phyloP scores from a whole-genome alignment of 2,329 filamentous ascomycete genomes.

The Aspergillus puulaauensis region DNA sequence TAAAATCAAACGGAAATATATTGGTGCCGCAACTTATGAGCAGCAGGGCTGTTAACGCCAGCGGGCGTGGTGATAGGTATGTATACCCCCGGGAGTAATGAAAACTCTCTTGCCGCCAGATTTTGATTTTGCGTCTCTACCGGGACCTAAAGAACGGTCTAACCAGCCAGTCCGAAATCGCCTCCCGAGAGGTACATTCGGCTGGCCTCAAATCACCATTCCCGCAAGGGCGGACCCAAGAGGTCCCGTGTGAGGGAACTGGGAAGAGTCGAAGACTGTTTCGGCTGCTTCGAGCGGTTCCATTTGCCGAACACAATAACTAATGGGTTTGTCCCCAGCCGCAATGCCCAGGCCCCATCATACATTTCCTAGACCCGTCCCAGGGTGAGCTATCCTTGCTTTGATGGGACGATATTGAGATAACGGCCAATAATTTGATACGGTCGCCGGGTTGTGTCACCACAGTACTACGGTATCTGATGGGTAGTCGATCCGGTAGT shows the following conservation, averaged over 20 bases:
- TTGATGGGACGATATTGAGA: too few relatives aligned
- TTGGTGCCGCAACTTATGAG: background rate
- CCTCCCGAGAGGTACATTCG: background rate
- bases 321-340: background rate
- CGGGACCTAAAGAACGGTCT: background rate
- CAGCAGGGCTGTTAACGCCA: background rate
- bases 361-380: too few relatives aligned
- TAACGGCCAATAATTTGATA: too few relatives aligned
- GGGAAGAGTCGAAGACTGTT: background rate
- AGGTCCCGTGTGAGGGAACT: background rate
- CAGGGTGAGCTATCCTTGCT: too few relatives aligned
- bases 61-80: background rate
- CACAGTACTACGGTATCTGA: too few relatives aligned
- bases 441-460: too few relatives aligned
- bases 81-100: background rate
- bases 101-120: background rate
- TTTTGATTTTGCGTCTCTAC: background rate
- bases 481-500: too few relatives aligned
- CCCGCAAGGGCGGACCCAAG: background rate
- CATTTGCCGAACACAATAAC: slow-evolving; percentile 2
- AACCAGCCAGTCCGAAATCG: background rate
- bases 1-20: background rate
- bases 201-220: background rate
- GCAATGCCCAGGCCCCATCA: background rate
- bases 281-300: background rate